Conservation (phyloP, 306 rosid species). For the Chamaecrista fasciculata region DNA sequence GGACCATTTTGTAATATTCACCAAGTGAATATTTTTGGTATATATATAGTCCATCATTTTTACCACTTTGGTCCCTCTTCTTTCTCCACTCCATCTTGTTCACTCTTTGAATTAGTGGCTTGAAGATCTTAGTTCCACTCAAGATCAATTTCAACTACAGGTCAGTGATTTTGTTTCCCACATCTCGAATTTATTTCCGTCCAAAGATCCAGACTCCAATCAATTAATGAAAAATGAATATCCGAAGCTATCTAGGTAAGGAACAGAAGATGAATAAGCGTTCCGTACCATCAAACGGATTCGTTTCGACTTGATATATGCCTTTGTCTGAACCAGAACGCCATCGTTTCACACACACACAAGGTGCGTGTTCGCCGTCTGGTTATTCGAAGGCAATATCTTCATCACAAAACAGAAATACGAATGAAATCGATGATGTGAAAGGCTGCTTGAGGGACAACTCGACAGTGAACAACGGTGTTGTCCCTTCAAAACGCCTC, state of each 20-base stretch:
- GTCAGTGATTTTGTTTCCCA: too few species aligned
- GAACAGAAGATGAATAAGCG: constrained; percentile 5
- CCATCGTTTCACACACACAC: neutral
- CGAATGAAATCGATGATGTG: neutral
- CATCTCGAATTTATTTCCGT: too few species aligned
- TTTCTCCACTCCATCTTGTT: too few species aligned
- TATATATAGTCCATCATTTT: too few species aligned
- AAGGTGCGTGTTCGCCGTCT: neutral
- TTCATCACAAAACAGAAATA: neutral
- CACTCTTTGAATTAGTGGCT: too few species aligned
- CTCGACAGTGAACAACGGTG: neutral
- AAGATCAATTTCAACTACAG: too few species aligned
- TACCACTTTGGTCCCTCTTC: too few species aligned
- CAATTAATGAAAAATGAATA: too few species aligned
- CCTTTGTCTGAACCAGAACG: constrained; percentile 26
- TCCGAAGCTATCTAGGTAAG: constrained; percentile 32
- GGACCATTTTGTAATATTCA: too few species aligned
- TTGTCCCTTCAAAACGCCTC: neutral
- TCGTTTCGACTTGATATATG: neutral
- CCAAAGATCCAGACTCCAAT: too few species aligned
- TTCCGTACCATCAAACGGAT: constrained; percentile 15
- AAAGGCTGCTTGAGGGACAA: constrained; percentile 21
- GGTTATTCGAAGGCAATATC: constrained; percentile 17
- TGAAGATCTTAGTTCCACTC: too few species aligned
- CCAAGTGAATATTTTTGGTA: too few species aligned